These are phyloP conservation scores for Caryopteris hybrid DNA, from an alignment of 305 asterid genomes.

Conservation along the genomic window DNA sequence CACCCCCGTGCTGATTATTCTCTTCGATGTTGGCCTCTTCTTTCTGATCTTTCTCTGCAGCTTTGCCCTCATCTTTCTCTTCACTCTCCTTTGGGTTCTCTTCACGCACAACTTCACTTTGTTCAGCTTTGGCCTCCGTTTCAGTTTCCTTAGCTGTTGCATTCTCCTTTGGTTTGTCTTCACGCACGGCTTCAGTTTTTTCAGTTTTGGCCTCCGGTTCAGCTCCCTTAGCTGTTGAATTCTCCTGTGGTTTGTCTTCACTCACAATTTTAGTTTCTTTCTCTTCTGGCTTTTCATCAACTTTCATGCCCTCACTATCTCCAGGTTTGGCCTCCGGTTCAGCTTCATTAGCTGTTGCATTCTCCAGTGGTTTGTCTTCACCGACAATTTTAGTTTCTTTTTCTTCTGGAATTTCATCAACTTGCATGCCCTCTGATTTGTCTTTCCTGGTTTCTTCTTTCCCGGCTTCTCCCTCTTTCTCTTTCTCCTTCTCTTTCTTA, in stretches of 20 bases:
- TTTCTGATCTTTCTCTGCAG: slow-evolving; percentile 18
- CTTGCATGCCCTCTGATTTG: slow-evolving; percentile 23
- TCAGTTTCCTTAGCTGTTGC: not conserved
- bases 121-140: slow-evolving; percentile 12
- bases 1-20: slow-evolving; percentile 18
- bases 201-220: slow-evolving; percentile 17
- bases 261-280: slow-evolving; percentile 12
- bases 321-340: slow-evolving; percentile 18
- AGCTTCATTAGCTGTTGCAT: not conserved
- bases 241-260: slow-evolving; percentile 9
- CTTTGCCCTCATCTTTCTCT: slow-evolving; percentile 3
- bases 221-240: not conserved
- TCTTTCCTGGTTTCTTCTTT: slow-evolving; percentile 29
- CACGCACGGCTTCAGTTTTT: slow-evolving; percentile 18
- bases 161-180: not conserved
- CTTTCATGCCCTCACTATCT: slow-evolving; percentile 27
- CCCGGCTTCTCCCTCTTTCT: slow-evolving; percentile 24
- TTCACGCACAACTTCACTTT: slow-evolving; percentile 17
- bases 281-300: slow-evolving; percentile 13
- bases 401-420: slow-evolving; percentile 13
- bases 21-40: slow-evolving; percentile 18
- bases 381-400: slow-evolving; percentile 12
- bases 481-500: slow-evolving; percentile 37
- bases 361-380: slow-evolving; percentile 8
- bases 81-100: not conserved